A percentile compares a stretch with the other conserved stretches of the same genome.
These are phyloP conservation scores for Ascochyta viciae-villosae DNA, from an alignment of 2,329 filamentous ascomycete genomes.

Conservation along the genomic window DNA sequence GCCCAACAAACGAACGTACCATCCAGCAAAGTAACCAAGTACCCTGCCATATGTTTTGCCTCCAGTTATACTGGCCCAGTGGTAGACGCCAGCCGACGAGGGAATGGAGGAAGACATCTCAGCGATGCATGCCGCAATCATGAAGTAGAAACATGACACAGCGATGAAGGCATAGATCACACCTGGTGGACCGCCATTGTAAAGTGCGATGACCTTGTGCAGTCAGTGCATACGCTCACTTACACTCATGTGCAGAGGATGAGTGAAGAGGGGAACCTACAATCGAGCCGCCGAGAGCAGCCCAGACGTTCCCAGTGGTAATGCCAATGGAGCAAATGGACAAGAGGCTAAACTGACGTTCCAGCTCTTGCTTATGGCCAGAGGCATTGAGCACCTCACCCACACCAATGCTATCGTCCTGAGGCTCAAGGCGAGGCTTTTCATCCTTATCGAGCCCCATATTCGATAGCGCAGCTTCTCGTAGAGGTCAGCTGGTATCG, in stretches of 20 bases:
- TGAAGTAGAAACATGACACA: constrained; percentile 59
- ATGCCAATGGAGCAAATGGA: constrained; percentile 57
- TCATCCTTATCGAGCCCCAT: constrained; percentile 18
- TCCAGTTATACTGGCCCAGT: constrained; percentile 60
- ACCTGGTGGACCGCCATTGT: constrained; percentile 56
- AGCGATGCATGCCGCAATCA: constrained; percentile 59
- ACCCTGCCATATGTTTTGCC: constrained; percentile 56
- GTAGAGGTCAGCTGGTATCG: background rate
- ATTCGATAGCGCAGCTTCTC: background rate
- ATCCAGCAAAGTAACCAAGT: constrained; percentile 59
- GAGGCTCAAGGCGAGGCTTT: constrained; percentile 20
- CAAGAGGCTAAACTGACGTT: constrained; percentile 58
- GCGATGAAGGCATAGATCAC: constrained; percentile 59
- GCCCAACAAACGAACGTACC: constrained; percentile 32
- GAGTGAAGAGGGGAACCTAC: constrained; percentile 33
- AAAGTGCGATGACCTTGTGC: constrained; percentile 49
- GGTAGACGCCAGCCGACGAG: constrained; percentile 57
- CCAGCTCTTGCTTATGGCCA: constrained; percentile 60
- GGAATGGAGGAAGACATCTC: constrained; percentile 58
- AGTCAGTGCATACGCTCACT: background rate
- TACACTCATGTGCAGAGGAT: background rate
- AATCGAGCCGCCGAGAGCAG: constrained; percentile 57
- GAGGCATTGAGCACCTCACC: constrained; percentile 57
- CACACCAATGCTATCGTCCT: constrained; percentile 31
- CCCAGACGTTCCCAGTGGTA: constrained; percentile 54